phyloP scores from a whole-genome alignment of 23 red algal genomes.

The Pyropia yezoensis region DNA sequence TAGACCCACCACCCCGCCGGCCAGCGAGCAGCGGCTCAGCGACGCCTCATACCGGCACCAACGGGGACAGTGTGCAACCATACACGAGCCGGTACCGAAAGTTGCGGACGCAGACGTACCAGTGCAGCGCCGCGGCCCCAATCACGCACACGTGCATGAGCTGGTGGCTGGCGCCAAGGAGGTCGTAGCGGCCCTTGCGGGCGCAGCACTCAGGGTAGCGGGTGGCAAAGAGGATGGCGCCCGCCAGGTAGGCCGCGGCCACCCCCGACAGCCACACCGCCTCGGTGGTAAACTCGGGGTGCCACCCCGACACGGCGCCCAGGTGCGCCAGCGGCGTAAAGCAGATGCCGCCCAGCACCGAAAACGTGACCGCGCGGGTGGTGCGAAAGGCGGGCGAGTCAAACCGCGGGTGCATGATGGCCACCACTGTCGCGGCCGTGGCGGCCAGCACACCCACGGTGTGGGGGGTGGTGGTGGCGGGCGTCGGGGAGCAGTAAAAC shows the following conservation, averaged over 20 bases:
- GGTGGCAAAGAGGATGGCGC: constrained; percentile 44
- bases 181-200: constrained; percentile 49
- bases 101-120: constrained; percentile 8
- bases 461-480: constrained; percentile 15
- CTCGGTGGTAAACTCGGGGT: constrained; percentile 15
- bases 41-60: too few species aligned
- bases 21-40: too few species aligned
- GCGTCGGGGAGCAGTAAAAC: constrained; percentile 50
- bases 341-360: constrained; percentile 13
- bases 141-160: constrained; percentile 70
- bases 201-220: constrained; percentile 70
- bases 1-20: too few species aligned
- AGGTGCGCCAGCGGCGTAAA: constrained; percentile 39
- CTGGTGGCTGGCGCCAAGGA: constrained; percentile 51
- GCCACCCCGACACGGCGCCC: constrained; percentile 17
- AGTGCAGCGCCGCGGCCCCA: constrained; percentile 33
- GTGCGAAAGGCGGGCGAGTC: constrained; percentile 21
- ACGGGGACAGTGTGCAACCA: neutral
- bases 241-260: constrained; percentile 28
- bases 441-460: constrained; percentile 8
- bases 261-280: constrained; percentile 14
- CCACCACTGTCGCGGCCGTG: constrained; percentile 16
- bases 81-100: constrained; percentile 7
- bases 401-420: constrained; percentile 42
- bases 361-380: constrained; percentile 46